Base-by-base conservation (phyloP, 192 early-diverging fungal genomes). In the Podila epigama region DNA sequence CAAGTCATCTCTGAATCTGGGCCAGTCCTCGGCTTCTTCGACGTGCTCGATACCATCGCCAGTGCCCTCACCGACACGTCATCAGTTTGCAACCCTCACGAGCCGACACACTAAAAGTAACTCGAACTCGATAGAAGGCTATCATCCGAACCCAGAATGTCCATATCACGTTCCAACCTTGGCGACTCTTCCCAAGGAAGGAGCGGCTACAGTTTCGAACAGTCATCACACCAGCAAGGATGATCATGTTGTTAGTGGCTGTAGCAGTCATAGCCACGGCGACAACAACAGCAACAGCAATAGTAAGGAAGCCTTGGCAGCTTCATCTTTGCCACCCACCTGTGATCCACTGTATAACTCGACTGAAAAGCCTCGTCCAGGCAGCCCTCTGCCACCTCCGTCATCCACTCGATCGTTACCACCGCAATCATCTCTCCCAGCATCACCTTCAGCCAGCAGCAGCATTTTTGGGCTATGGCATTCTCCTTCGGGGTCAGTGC, bases 131-230 rank as follows among this genome's bases (percentile, higher is more conserved):
- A 68, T 60, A 1, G 55, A 44, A 3, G 60, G 73, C 0, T 77
- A 68, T 13, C 79, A 81, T 20, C 79, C 79, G 1, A 81, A 81
- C 25, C 79, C 79, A 18, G 58, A 72, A 8, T 81, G 79, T 66
- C 79, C 79, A 12, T 69, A 57, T 16, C 79, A 81, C 25, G 20
- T 69, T 4, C 55, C 41, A 31, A 68, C 63, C 9, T 28, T 64
- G 20, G 56, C 31, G 28, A 33, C 62, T 8, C 51, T 40, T 2
- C 51, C 40, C 29, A 65, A 31, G 4, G 60, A 62, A 4, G 15
- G 22, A 11, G 15, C 39, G n/a, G n/a, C n/a, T n/a, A n/a, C n/a
- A n/a, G n/a, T n/a, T n/a, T n/a, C n/a, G n/a, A n/a, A n/a, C 44
- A 48, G 6, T 18, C n/a, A 9, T 48, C 44, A 48, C 44, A 48